These are phyloP conservation scores for Mycena filopes DNA, from an alignment of 768 basidiomycete genomes.

Conservation along the genomic window DNA sequence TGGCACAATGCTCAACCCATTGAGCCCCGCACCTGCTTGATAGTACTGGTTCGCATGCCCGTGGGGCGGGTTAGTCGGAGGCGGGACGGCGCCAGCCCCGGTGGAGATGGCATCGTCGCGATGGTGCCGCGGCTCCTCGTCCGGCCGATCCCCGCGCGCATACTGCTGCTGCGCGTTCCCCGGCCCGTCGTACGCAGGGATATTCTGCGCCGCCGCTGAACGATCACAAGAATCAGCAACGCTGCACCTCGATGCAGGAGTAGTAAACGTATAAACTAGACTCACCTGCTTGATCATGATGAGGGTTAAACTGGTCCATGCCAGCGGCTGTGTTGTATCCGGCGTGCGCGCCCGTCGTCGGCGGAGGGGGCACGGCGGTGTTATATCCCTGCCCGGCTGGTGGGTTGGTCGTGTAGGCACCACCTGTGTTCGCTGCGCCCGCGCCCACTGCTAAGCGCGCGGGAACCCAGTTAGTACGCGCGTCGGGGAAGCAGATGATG, in stretches of 20 bases:
- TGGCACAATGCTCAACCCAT: neutral
- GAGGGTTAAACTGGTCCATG: neutral
- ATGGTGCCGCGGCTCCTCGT: constrained; percentile 25
- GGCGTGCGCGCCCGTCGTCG: too few species aligned
- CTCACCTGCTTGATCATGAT: constrained; percentile 19
- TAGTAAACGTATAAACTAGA: too few species aligned
- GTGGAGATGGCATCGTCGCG: constrained; percentile 25
- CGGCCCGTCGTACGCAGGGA: constrained; percentile 28
- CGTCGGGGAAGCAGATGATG: too few species aligned
- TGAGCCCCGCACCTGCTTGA: neutral
- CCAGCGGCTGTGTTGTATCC: neutral
- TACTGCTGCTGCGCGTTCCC: constrained; percentile 17
- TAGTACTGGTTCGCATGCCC: neutral
- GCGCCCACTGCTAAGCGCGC: too few species aligned
- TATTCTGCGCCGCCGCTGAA: constrained; percentile 13
- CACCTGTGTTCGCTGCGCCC: too few species aligned
- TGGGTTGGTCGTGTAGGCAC: too few species aligned
- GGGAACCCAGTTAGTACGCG: too few species aligned
- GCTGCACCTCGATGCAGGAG: too few species aligned
- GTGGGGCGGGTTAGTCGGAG: neutral
- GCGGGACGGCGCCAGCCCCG: neutral
- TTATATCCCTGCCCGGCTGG: too few species aligned
- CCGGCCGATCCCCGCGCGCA: neutral
- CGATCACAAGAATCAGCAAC: too few species aligned
- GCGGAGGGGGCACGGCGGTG: neutral